Conservation (phyloP, 768 basidiomycete genomes). For the Podaxis pistillaris region DNA sequence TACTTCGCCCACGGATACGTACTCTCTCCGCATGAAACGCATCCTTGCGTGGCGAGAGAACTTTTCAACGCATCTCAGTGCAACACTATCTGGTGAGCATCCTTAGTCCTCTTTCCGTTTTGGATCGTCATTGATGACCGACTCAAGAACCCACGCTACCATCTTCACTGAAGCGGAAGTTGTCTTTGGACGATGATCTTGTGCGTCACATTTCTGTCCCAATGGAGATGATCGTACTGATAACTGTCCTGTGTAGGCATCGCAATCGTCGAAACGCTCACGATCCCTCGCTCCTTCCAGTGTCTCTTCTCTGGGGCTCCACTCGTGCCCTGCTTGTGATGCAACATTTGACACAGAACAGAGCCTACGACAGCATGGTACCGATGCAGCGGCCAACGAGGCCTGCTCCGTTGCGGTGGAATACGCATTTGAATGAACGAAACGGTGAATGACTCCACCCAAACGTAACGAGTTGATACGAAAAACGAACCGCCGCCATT, state of each 20-base stretch:
- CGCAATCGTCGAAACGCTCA: constrained; percentile 58
- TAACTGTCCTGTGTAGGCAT: constrained; percentile 33
- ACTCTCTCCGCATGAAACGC: constrained; percentile 56
- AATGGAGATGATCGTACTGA: constrained; percentile 17
- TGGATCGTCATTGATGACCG: constrained; percentile 13
- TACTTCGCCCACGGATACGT: constrained; percentile 40
- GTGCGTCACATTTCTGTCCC: constrained; percentile 25
- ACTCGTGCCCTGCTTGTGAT: constrained; percentile 77
- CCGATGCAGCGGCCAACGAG: constrained; percentile 50
- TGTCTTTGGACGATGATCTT: constrained; percentile 41
- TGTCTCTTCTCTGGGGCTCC: constrained; percentile 42
- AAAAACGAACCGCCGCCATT: background rate
- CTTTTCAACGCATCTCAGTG: constrained; percentile 43
- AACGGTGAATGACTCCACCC: constrained; percentile 3
- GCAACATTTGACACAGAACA: constrained; percentile 59
- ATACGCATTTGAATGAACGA: constrained; percentile 59
- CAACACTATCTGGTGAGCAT: constrained; percentile 38
- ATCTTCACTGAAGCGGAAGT: constrained; percentile 50
- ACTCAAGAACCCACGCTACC: constrained; percentile 28
- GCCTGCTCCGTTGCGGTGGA: constrained; percentile 74
- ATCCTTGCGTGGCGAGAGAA: constrained; percentile 72
- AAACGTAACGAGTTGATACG: constrained; percentile 10
- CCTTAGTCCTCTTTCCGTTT: background rate
- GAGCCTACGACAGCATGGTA: constrained; percentile 61
- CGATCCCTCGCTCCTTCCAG: constrained; percentile 40